Conservation (phyloP, 2,329 filamentous ascomycete genomes). For the Apiospora pterosperma region DNA sequence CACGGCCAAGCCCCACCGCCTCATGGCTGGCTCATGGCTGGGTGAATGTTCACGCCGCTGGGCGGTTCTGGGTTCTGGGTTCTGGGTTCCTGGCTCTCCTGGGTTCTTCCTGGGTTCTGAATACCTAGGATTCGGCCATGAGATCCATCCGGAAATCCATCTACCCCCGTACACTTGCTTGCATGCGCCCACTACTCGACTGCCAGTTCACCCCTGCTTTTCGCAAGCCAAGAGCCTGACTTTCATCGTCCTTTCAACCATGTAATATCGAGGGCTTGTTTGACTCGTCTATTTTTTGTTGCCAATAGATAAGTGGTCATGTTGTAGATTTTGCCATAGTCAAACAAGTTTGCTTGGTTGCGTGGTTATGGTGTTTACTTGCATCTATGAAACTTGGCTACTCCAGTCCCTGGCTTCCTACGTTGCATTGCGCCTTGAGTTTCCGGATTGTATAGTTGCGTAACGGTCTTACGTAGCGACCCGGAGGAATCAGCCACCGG, state of each 20-base stretch:
- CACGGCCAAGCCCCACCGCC: not conserved
- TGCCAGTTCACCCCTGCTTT: not conserved
- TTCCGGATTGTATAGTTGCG: not conserved
- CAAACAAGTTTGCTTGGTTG: not conserved
- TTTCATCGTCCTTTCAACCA: too few species aligned
- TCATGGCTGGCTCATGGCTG: too few species aligned
- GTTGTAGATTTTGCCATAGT: not conserved
- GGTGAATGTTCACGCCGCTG: not conserved
- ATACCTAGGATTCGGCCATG: not conserved
- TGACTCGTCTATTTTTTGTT: not conserved
- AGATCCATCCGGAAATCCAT: not conserved
- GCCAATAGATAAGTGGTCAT: not conserved
- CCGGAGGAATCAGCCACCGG: not conserved
- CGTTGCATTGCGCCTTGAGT: not conserved
- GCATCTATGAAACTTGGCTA: not conserved
- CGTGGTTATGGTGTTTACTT: not conserved
- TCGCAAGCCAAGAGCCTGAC: not conserved
- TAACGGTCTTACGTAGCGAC: not conserved
- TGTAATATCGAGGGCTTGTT: not conserved
- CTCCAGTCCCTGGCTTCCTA: not conserved
- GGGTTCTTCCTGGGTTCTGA: not conserved
- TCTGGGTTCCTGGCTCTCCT: too few species aligned
- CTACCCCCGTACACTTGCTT: not conserved
- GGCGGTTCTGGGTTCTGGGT: too few species aligned
- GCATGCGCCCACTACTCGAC: too few species aligned